Conservation (phyloP, 73 alveolate genomes). For the Paraurostyla sp. region DNA sequence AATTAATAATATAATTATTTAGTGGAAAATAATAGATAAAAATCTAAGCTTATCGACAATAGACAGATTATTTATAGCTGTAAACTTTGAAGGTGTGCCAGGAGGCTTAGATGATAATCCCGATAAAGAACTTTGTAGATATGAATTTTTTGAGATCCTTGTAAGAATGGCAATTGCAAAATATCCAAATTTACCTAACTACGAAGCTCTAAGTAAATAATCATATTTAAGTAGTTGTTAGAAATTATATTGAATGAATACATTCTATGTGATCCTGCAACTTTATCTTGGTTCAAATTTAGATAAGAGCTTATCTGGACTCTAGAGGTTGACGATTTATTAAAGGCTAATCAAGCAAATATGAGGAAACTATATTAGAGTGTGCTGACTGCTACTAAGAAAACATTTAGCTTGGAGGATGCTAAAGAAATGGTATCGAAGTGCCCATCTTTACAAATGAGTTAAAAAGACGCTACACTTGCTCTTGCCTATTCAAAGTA, state of each 20-base stretch:
- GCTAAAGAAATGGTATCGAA: background rate
- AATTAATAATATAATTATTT: background rate
- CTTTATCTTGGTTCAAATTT: conserved; percentile 60
- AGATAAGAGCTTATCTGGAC: conserved; percentile 67
- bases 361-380: conserved; percentile 47
- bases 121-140: conserved; percentile 73
- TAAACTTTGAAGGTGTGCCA: conserved; percentile 60
- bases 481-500: conserved; percentile 45
- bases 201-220: background rate
- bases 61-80: conserved; percentile 71
- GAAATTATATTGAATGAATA: background rate
- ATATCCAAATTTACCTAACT: background rate
- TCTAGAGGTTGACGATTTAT: conserved; percentile 66
- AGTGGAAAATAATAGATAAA: conserved; percentile 42
- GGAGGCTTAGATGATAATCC: conserved; percentile 67
- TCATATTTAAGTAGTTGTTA: background rate
- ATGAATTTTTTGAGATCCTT: conserved; percentile 73
- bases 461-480: conserved; percentile 2
- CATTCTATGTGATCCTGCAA: conserved; percentile 5
- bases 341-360: conserved; percentile 47
- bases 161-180: conserved; percentile 73
- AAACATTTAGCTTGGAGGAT: background rate
- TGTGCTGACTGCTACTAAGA: background rate
- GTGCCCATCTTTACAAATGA: background rate
- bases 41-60: conserved; percentile 63